Percentiles rank a stretch among this genome's conserved stretches.
phyloP scores from a whole-genome alignment of 1,284 basidiomycete species.

The Crucibulum parvulum region DNA sequence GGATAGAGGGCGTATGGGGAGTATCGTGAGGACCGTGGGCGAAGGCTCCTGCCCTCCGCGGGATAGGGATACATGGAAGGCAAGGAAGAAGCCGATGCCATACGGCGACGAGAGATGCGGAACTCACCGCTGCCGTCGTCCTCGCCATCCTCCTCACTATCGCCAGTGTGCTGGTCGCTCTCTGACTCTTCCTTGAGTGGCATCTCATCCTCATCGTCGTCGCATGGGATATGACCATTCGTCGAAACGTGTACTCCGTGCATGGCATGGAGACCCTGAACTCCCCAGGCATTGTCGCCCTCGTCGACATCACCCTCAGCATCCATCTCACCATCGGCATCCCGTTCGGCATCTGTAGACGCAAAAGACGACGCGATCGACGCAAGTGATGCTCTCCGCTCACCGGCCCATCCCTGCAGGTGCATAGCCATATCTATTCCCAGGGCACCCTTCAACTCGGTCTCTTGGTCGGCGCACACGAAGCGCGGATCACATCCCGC shows the following conservation, averaged over 20 bases:
- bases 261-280: background rate
- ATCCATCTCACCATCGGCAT: conserved; percentile 18
- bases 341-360: conserved; percentile 9
- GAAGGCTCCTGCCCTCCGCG: background rate
- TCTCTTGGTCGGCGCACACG: conserved; percentile 10
- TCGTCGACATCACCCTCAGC: conserved; percentile 23
- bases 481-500: conserved; percentile 10
- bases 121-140: conserved; percentile 18
- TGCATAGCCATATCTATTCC: conserved; percentile 22
- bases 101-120: conserved; percentile 11
- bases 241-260: background rate
- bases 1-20: background rate
- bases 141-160: conserved; percentile 1
- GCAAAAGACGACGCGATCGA: background rate
- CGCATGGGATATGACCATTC: conserved; percentile 1
- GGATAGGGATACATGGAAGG: background rate
- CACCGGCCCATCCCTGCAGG: background rate
- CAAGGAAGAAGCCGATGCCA: background rate
- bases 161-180: conserved; percentile 14
- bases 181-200: conserved; percentile 17
- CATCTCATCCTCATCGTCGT: conserved; percentile 24
- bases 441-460: background rate
- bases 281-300: conserved; percentile 2
- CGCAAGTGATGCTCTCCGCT: background rate
- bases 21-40: background rate